phyloP scores from a whole-genome alignment of 495 filamentous ascomycete genomes.

The Penicillium malachiteum region DNA sequence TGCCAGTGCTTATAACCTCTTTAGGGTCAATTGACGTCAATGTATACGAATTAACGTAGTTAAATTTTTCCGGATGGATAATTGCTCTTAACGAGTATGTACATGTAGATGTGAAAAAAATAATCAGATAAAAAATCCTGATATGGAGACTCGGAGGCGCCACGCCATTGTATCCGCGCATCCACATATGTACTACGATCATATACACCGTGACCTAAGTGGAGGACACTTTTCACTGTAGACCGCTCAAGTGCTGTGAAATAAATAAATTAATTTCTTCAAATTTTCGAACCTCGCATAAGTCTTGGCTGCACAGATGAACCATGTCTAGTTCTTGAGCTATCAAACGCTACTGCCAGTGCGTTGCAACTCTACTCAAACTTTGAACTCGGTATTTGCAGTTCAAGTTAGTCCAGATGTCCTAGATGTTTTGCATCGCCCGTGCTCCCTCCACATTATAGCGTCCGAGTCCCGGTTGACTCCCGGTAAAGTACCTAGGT shows the following conservation, averaged over 20 bases:
- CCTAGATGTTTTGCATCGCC: neutral
- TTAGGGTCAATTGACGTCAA: too few relatives aligned
- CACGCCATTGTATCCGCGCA: slow-evolving; percentile 7
- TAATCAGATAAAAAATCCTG: neutral
- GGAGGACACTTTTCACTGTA: neutral
- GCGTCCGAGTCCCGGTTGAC: neutral
- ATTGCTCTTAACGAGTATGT: too few relatives aligned
- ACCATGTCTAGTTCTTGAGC: slow-evolving; percentile 14
- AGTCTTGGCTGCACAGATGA: neutral
- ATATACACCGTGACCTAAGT: neutral
- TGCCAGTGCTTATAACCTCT: too few relatives aligned
- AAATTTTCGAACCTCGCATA: neutral
- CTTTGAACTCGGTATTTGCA: too few relatives aligned
- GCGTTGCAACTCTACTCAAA: slow-evolving; percentile 22
- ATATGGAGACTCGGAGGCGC: neutral
- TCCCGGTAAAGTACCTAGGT: neutral
- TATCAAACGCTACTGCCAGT: slow-evolving; percentile 7
- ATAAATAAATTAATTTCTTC: neutral
- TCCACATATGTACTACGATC: neutral
- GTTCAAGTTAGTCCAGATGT: neutral
- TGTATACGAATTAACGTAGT: too few relatives aligned
- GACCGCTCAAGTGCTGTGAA: neutral
- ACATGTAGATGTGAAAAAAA: neutral
- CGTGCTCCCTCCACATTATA: slow-evolving; percentile 1
- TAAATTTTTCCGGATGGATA: too few relatives aligned